phyloP scores from a whole-genome alignment of 2,329 filamentous ascomycete species.

The Cytospora piceae region DNA sequence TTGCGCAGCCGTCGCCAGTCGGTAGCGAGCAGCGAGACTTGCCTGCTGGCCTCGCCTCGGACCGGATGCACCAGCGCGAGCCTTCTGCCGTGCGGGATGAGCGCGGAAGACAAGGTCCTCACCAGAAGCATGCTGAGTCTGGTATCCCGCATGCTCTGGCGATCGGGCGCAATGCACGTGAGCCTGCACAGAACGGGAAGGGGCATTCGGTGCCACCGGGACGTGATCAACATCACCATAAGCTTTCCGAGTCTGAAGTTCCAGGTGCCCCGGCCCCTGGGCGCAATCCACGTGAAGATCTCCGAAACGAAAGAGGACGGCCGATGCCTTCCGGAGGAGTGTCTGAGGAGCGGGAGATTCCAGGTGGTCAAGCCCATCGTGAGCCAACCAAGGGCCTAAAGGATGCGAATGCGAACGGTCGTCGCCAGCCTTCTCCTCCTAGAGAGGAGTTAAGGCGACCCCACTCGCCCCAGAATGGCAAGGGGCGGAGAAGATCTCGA shows the following conservation, averaged over 20 bases:
- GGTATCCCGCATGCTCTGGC: background rate
- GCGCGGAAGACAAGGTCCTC: background rate
- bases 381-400: background rate
- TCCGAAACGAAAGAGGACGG: background rate
- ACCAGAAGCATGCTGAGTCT: background rate
- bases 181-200: background rate
- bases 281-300: background rate
- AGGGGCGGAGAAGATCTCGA: background rate
- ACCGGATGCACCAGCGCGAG: background rate
- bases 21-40: background rate
- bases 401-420: background rate
- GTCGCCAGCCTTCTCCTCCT: conserved; percentile 9
- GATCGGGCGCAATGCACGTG: background rate
- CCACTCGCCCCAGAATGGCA: background rate
- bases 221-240: background rate
- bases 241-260: background rate
- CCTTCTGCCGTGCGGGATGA: background rate
- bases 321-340: background rate
- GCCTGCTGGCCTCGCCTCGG: background rate
- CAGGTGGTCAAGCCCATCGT: background rate
- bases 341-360: background rate
- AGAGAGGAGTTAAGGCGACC: background rate
- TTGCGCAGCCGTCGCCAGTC: background rate
- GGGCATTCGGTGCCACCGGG: background rate
- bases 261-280: background rate